Conservation (phyloP, 495 filamentous ascomycete species). For the Xylaria sp. region DNA sequence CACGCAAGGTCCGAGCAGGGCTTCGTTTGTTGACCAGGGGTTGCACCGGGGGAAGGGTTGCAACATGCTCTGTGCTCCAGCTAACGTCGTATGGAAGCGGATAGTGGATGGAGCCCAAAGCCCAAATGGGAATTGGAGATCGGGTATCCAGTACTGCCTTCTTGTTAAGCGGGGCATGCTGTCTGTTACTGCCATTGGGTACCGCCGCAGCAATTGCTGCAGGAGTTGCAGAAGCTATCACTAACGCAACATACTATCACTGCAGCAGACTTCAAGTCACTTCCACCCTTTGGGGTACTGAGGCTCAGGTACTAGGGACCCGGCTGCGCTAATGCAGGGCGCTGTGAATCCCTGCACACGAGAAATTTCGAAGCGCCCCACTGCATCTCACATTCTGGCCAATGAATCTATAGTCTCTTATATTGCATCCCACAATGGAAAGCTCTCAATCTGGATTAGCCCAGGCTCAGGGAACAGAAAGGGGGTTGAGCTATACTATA, state of each 20-base stretch:
- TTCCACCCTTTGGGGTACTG: neutral
- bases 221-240: conserved; percentile 10
- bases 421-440: conserved; percentile 16
- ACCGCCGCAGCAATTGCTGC: conserved; percentile 1
- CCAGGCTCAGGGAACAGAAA: too few relatives aligned
- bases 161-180: neutral
- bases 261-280: neutral
- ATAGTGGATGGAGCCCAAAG: neutral
- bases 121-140: conserved; percentile 13
- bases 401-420: conserved; percentile 10
- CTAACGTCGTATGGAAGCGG: conserved; percentile 17
- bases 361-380: conserved; percentile 25
- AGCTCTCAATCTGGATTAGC: neutral
- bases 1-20: conserved; percentile 6
- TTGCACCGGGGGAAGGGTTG: conserved; percentile 16
- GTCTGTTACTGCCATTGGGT: conserved; percentile 8
- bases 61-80: conserved; percentile 22
- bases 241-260: neutral
- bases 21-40: neutral
- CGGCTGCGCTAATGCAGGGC: conserved; percentile 31
- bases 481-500: conserved; percentile 14
- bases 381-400: neutral
- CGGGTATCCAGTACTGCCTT: neutral
- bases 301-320: conserved; percentile 3
- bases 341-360: conserved; percentile 18